phyloP scores from a whole-genome alignment of 164 flowering plant species.

The Magnolia sinica region DNA sequence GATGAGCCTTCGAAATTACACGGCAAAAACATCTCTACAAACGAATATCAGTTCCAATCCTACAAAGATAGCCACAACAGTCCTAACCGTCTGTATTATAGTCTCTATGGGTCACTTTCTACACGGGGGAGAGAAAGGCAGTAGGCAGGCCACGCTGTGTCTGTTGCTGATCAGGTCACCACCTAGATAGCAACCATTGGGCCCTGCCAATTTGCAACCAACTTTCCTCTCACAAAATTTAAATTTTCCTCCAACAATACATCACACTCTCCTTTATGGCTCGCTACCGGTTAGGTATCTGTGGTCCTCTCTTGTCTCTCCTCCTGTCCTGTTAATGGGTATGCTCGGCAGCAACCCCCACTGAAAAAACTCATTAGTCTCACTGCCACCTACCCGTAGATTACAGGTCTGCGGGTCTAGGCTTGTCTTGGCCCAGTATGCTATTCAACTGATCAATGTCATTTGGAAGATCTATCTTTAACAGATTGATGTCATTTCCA shows the following conservation, averaged over 20 bases:
- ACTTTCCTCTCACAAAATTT: not conserved
- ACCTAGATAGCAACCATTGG: not conserved
- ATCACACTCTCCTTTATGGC: not conserved
- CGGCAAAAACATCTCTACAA: not conserved
- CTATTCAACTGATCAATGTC: too few relatives aligned
- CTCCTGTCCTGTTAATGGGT: not conserved
- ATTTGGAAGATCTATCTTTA: too few relatives aligned
- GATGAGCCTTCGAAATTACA: not conserved
- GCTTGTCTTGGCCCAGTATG: too few relatives aligned
- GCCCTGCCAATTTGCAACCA: slow-evolving; percentile 2
- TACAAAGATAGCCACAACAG: not conserved
- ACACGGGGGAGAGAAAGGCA: not conserved
- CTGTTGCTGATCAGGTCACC: not conserved
- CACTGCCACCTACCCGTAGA: too few relatives aligned
- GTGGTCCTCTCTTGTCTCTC: slow-evolving; percentile 3
- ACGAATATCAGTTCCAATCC: not conserved
- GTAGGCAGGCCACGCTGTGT: too few relatives aligned
- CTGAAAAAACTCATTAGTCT: not conserved
- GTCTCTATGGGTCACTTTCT: not conserved
- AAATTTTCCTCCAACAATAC: not conserved
- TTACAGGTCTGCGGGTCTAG: too few relatives aligned
- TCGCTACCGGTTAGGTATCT: not conserved
- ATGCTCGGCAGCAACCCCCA: not conserved
- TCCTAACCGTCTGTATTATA: not conserved
- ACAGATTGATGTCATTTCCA: too few relatives aligned